phyloP scores from a whole-genome alignment of 1,284 basidiomycete genomes.

The Cryptococcus depauperatus region DNA sequence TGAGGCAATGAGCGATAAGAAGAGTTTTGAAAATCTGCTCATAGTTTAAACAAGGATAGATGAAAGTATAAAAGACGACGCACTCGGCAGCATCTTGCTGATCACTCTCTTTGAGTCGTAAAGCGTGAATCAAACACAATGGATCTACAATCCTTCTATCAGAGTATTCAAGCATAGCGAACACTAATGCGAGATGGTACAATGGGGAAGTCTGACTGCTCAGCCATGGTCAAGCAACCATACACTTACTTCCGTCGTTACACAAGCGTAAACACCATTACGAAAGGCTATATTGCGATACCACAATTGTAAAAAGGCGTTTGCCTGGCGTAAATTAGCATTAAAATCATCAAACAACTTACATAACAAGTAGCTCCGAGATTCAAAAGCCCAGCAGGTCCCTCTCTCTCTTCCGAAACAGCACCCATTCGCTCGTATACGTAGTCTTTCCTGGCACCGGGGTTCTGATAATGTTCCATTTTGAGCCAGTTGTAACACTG shows the following conservation, averaged over 20 bases:
- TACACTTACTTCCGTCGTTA: constrained; percentile 48
- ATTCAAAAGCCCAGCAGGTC: constrained; percentile 81
- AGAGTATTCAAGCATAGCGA: constrained; percentile 71
- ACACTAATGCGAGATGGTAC: constrained; percentile 48
- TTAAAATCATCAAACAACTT: constrained; percentile 8
- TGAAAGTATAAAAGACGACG: constrained; percentile 22
- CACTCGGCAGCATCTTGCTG: constrained; percentile 94
- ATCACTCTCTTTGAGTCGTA: constrained; percentile 66
- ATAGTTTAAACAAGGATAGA: constrained; percentile 7
- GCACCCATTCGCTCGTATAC: constrained; percentile 54
- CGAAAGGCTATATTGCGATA: constrained; percentile 59
- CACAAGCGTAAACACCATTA: constrained; percentile 53
- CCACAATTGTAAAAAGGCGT: constrained; percentile 80
- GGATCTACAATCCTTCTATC: constrained; percentile 68
- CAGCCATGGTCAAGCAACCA: constrained; percentile 3
- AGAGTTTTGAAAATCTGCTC: constrained; percentile 79
- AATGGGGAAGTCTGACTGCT: constrained; percentile 47
- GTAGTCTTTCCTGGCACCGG: constrained; percentile 52
- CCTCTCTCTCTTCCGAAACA: constrained; percentile 50
- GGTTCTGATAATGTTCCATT: constrained; percentile 57
- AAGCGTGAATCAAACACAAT: constrained; percentile 66
- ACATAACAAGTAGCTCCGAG: constrained; percentile 86
- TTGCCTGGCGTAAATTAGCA: constrained; percentile 47
- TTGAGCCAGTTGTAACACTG: constrained; percentile 79
- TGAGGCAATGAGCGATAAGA: constrained; percentile 73